A percentile compares a stretch with the other conserved stretches of the same genome.
Conservation (phyloP, 805 yeast species). For the Teunomyces atbi region DNA sequence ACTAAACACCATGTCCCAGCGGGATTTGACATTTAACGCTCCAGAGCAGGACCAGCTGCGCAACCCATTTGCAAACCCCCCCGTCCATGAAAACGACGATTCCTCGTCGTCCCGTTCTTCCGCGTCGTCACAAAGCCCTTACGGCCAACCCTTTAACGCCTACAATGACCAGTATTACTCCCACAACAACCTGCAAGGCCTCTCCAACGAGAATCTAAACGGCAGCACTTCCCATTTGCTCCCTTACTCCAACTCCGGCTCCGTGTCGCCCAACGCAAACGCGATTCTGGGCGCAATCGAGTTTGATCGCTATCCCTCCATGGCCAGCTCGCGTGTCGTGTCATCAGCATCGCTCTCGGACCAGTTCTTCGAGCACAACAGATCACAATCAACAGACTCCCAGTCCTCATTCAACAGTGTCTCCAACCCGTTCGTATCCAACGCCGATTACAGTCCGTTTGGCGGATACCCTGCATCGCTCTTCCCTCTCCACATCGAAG, state of each 20-base stretch:
- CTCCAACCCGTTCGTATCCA: constrained; percentile 42
- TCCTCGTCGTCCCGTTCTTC: constrained; percentile 1
- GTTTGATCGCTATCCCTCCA: constrained; percentile 67
- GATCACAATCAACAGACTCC: constrained; percentile 25
- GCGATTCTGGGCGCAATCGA: constrained; percentile 47
- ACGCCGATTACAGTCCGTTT: constrained; percentile 77
- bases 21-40: constrained; percentile 34
- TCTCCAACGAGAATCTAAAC: constrained; percentile 13
- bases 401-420: constrained; percentile 39
- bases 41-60: constrained; percentile 10
- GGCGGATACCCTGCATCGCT: constrained; percentile 96
- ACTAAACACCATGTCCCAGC: constrained; percentile 16
- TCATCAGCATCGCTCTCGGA: constrained; percentile 40
- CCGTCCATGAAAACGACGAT: neutral
- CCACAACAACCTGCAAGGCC: constrained; percentile 34
- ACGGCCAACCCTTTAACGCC: constrained; percentile 38
- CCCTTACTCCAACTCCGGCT: neutral
- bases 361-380: neutral
- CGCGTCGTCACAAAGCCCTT: constrained; percentile 6
- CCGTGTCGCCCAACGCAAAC: neutral
- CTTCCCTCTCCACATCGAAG: constrained; percentile 88
- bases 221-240: constrained; percentile 5
- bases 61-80: constrained; percentile 14
- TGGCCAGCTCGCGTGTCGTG: constrained; percentile 56
- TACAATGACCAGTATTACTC: constrained; percentile 41